Base-by-base conservation (phyloP, 805 yeast genomes). In the Saturnispora hagleri region DNA sequence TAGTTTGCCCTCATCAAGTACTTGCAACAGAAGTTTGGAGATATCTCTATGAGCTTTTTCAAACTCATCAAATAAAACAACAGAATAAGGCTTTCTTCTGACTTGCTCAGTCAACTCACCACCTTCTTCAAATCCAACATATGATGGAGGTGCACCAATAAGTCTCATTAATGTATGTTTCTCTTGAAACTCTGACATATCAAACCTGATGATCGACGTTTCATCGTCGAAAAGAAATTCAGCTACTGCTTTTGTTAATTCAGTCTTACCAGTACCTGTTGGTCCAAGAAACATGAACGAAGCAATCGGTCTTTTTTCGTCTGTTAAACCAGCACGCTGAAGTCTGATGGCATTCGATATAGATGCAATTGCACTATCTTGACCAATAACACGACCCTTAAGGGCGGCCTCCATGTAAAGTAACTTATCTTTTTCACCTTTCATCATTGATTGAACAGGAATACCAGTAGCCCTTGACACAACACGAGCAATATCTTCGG, bases 181-280 rank as follows among this genome's bases (percentile, higher is more conserved):
- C 65, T 91, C 99, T 70, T 91, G 98, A 68, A 93, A 91, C 67
- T 91, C 99, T 20, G 96, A 87, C 99, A 93, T 93, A 68, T 91
- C 99, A 65, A 91, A 91, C 60, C 99, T 75, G 24, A 90, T 81
- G 35, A 91, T 89, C 9, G 96, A 80, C 43, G 81, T 75, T 62
- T 87, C 89, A 66, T 91, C 91, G 62, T 89, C 93, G 69, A 93
- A 93, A 60, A 91, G 69, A 61, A 93, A 93, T 60, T 89, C 89
- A 2, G 98, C 96, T 52, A 91, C 75, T 0, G 95, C 83, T 67
- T 93, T 91, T 7, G 97, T 90, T 49, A 93, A 75, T 67, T 93
- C 98, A 0, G 99, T 93, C 69, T 91, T 91, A 71, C 99, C 99
- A 0, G 98, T 91, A 71, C 99, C 99, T 0, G 99, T 93, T 50